phyloP scores from a whole-genome alignment of 2,329 filamentous ascomycete genomes.

The Arthrobotrys iridis region DNA sequence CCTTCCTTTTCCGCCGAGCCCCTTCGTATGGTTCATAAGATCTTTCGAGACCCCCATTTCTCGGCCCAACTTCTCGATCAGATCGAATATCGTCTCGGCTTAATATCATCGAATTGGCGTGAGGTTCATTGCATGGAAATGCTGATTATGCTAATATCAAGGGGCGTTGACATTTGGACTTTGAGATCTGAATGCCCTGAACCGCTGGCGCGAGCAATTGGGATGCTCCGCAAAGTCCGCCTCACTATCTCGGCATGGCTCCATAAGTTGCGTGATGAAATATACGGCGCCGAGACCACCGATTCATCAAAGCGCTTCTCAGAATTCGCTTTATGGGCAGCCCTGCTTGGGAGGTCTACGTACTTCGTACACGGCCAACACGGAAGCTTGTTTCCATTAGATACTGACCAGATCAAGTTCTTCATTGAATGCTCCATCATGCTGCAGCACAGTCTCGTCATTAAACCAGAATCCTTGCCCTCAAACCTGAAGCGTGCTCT shows the following conservation, averaged over 20 bases:
- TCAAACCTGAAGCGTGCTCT: constrained; percentile 10
- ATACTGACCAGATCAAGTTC: background rate
- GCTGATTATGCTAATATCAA: constrained; percentile 66
- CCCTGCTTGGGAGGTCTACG: constrained; percentile 68
- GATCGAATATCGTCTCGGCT: constrained; percentile 64
- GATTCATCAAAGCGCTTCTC: constrained; percentile 62
- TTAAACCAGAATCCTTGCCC: constrained; percentile 16
- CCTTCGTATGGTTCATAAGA: constrained; percentile 65
- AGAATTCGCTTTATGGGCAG: constrained; percentile 67
- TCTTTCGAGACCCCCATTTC: constrained; percentile 67
- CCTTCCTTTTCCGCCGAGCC: constrained; percentile 61
- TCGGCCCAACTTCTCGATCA: constrained; percentile 65
- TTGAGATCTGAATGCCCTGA: constrained; percentile 52
- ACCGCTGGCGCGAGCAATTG: background rate
- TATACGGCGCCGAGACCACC: constrained; percentile 61
- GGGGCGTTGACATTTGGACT: constrained; percentile 59
- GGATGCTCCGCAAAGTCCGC: constrained; percentile 63
- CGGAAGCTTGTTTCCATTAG: background rate
- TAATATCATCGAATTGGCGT: constrained; percentile 69
- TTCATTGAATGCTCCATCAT: constrained; percentile 43
- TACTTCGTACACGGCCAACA: constrained; percentile 59
- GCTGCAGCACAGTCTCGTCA: constrained; percentile 26
- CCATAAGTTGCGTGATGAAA: constrained; percentile 63
- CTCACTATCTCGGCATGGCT: constrained; percentile 67
- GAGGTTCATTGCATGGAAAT: constrained; percentile 70